Conservation (phyloP, 2,329 filamentous ascomycete species). For the Sclerotinia nivalis region DNA sequence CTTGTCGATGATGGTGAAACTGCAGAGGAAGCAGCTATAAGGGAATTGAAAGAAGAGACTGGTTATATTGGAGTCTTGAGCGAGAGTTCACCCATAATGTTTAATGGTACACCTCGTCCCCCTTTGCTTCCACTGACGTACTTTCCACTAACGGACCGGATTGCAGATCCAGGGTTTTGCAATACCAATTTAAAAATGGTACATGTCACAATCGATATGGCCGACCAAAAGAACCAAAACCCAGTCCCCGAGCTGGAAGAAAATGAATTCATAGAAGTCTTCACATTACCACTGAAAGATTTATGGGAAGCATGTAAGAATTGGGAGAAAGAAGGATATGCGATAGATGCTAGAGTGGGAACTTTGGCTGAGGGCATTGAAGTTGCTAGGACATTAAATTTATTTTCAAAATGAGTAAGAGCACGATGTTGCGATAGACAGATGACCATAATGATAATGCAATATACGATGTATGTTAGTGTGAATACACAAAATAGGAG, state of each 20-base stretch:
- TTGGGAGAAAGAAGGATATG: conserved; percentile 46
- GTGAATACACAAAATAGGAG: neutral
- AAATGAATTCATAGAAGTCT: conserved; percentile 55
- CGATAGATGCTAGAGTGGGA: conserved; percentile 45
- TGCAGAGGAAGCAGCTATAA: conserved; percentile 59
- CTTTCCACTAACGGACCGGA: neutral
- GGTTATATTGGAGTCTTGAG: conserved; percentile 59
- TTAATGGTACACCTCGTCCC: conserved; percentile 50
- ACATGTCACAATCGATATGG: conserved; percentile 51
- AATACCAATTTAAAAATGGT: conserved; percentile 64
- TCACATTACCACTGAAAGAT: conserved; percentile 48
- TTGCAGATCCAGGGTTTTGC: conserved; percentile 60
- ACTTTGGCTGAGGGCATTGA: conserved; percentile 45
- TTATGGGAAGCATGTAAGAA: conserved; percentile 49
- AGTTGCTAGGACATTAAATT: conserved; percentile 43
- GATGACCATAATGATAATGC: neutral
- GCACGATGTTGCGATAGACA: neutral
- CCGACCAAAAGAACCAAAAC: conserved; percentile 48
- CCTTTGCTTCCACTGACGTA: neutral
- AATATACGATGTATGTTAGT: neutral
- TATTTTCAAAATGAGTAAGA: conserved; percentile 27
- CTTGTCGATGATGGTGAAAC: conserved; percentile 63
- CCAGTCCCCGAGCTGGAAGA: conserved; percentile 51
- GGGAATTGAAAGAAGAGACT: conserved; percentile 67
- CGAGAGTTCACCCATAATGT: conserved; percentile 65